These are phyloP conservation scores for Fennellomyces sp. DNA, from an alignment of 371 early-diverging fungal genomes.

Conservation along the genomic window DNA sequence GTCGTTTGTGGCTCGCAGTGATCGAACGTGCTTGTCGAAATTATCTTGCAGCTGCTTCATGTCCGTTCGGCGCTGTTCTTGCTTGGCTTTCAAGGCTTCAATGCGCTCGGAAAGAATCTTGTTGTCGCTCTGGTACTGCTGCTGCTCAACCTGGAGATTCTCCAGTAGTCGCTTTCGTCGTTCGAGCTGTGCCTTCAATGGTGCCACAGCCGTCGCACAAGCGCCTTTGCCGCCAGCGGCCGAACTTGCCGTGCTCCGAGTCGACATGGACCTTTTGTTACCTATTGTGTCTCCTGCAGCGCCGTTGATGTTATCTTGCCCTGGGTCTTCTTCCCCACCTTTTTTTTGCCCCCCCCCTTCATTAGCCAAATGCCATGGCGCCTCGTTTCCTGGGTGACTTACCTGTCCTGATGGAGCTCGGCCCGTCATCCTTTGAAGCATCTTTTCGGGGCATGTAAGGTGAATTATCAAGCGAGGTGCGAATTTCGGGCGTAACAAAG, in stretches of 20 bases:
- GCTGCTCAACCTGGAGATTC: conserved; percentile 23
- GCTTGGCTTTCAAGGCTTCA: conserved; percentile 16
- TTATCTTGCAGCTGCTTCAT: conserved; percentile 25
- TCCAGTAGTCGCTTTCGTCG: conserved; percentile 28
- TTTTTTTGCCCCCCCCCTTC: background rate
- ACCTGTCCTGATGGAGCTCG: background rate
- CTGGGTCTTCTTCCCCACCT: background rate
- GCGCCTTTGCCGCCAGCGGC: conserved; percentile 5
- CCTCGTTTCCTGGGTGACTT: background rate
- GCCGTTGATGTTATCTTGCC: background rate
- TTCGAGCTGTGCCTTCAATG: conserved; percentile 15
- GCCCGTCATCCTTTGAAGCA: background rate
- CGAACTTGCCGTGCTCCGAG: background rate
- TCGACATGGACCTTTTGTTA: background rate
- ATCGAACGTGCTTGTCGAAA: conserved; percentile 31
- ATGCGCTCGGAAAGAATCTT: conserved; percentile 20
- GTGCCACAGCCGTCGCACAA: conserved; percentile 8
- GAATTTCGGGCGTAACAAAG: background rate
- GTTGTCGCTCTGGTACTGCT: conserved; percentile 18
- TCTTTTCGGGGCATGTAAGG: background rate
- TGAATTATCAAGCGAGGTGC: background rate
- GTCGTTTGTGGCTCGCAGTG: conserved; percentile 43
- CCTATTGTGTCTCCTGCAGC: conserved; percentile 3
- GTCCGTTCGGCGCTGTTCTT: conserved; percentile 20
- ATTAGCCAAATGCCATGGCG: too few relatives aligned